These are phyloP conservation scores for Myriangium duriaei DNA, from an alignment of 2,329 filamentous ascomycete genomes.

Conservation along the genomic window DNA sequence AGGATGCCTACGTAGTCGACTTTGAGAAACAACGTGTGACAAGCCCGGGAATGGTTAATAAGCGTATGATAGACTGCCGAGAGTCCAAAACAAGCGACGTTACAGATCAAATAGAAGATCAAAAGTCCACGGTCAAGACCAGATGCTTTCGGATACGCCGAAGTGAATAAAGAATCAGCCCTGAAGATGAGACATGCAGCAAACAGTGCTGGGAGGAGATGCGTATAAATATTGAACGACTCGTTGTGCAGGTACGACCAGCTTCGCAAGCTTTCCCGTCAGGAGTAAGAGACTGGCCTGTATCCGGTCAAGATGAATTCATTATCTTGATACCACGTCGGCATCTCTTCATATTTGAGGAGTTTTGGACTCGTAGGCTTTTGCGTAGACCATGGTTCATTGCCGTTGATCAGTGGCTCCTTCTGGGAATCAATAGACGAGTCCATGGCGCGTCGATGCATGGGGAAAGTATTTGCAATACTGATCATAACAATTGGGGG, in stretches of 20 bases:
- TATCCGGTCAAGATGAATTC: conserved; percentile 1
- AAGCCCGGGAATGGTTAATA: conserved; percentile 18
- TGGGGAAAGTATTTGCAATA: too few relatives aligned
- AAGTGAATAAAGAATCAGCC: conserved; percentile 13
- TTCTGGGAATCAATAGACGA: too few relatives aligned
- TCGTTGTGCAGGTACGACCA: conserved; percentile 17
- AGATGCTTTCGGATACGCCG: conserved; percentile 5
- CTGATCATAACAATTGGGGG: too few relatives aligned
- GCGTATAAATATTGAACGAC: conserved; percentile 17
- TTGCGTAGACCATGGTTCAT: too few relatives aligned
- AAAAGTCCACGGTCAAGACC: conserved; percentile 9
- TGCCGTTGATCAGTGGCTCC: too few relatives aligned
- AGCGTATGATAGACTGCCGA: conserved; percentile 19
- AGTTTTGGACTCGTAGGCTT: too few relatives aligned
- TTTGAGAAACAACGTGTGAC: background rate
- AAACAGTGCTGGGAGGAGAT: conserved; percentile 14
- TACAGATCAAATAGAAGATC: conserved; percentile 16
- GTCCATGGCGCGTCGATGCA: too few relatives aligned
- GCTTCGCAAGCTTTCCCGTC: background rate
- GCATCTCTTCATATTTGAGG: conserved; percentile 1
- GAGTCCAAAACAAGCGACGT: conserved; percentile 14
- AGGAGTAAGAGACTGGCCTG: background rate
- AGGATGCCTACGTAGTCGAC: conserved; percentile 5
- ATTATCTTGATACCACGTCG: conserved; percentile 5
- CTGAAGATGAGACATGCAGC: conserved; percentile 10